Evolutionary conservation across 441 rosid genomes (phyloP).

Genomic region (Bocquillonia castaneifolia): DNA sequence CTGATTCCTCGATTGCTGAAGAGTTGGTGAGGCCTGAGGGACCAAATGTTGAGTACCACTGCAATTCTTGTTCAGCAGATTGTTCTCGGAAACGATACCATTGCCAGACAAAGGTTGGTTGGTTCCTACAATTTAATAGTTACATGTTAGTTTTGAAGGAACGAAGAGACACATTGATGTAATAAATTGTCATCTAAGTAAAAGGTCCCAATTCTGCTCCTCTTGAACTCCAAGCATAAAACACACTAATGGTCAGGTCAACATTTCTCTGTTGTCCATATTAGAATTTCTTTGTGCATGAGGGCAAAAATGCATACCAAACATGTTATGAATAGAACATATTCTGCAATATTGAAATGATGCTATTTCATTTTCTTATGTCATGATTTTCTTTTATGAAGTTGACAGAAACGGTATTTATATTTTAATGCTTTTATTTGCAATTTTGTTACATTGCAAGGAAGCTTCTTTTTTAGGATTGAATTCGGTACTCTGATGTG

Average conservation of each 20-base stretch:
- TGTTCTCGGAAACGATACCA: slow-evolving; percentile 98
- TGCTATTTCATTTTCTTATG: background rate
- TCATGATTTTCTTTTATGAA: background rate
- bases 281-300: background rate
- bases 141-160: background rate
- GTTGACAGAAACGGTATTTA: background rate
- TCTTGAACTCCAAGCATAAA: background rate
- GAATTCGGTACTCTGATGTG: background rate
- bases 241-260: background rate
- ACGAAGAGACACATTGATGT: background rate
- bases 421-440: background rate
- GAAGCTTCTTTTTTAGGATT: background rate
- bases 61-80: slow-evolving; percentile 97
- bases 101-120: slow-evolving; percentile 89
- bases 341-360: background rate
- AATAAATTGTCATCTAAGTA: background rate
- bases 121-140: slow-evolving; percentile 11
- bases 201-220: background rate
- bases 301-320: background rate
- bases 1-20: slow-evolving; percentile 66
- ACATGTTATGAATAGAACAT: background rate
- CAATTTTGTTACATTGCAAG: background rate
- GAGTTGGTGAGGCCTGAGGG: slow-evolving; percentile 73
- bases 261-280: background rate
- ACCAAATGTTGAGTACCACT: slow-evolving; percentile 88